phyloP scores from a whole-genome alignment of 352 stramenopile genomes.

The Phytopythium mirpurense region DNA sequence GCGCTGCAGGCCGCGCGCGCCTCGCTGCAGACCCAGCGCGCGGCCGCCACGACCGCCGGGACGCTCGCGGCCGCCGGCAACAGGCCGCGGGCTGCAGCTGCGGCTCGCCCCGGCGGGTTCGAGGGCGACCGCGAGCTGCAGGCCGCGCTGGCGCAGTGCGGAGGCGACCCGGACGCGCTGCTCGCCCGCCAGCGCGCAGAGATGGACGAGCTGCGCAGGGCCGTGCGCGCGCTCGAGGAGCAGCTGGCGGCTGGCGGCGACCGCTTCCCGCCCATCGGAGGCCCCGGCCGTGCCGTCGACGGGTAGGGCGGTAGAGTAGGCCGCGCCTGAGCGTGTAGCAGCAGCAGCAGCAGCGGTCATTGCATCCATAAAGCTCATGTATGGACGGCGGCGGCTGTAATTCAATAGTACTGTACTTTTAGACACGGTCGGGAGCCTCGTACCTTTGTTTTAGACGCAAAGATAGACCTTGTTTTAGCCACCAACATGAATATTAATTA shows the following conservation, averaged over 20 bases:
- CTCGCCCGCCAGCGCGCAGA: slow-evolving; percentile 51
- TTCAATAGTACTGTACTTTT: no score
- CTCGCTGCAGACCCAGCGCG: slow-evolving; percentile 76
- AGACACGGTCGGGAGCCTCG: no score
- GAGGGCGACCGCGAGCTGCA: slow-evolving; percentile 14
- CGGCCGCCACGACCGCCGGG: slow-evolving; percentile 24
- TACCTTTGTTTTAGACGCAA: no score
- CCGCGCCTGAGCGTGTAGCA: no score
- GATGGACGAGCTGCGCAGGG: slow-evolving; percentile 75
- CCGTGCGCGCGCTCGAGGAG: slow-evolving; percentile 71
- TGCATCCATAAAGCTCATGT: no score
- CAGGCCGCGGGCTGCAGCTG: no score
- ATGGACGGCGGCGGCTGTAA: no score
- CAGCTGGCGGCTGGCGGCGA: slow-evolving; percentile 32
- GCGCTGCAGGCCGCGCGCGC: slow-evolving; percentile 69
- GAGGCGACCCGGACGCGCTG: slow-evolving; percentile 45
- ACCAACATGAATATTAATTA: no score
- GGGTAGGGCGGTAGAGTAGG: slow-evolving; percentile 19
- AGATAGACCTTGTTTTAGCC: no score
- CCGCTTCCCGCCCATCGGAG: slow-evolving; percentile 27
- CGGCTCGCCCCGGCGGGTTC: background rate
- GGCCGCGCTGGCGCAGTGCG: slow-evolving; percentile 15
- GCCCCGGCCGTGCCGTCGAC: slow-evolving; percentile 24
- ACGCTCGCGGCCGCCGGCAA: slow-evolving; percentile 1
- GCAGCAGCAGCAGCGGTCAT: no score